A percentile compares a stretch with the other conserved stretches of the same genome.
Conservation (phyloP, 305 asterid species). For the Rubia tinctorum region DNA sequence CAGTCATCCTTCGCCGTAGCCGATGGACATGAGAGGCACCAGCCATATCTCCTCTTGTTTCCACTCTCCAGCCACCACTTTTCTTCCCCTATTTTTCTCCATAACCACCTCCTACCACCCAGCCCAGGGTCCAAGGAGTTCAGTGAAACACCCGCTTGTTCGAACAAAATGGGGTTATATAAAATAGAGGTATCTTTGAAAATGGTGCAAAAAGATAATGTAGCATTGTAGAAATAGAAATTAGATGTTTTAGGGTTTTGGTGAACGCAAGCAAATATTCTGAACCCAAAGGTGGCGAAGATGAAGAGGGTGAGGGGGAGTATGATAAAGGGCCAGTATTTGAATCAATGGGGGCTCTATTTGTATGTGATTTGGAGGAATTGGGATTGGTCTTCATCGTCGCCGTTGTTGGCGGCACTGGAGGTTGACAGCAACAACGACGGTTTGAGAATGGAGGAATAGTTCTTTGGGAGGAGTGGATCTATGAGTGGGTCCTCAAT, state of each 20-base stretch:
- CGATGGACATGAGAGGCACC: too few species aligned
- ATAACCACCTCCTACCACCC: too few species aligned
- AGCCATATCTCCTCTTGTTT: too few species aligned
- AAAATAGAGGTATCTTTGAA: slow-evolving; percentile 23
- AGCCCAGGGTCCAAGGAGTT: too few species aligned
- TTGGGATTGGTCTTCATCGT: slow-evolving; percentile 50
- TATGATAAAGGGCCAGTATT: slow-evolving; percentile 61
- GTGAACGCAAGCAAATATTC: slow-evolving; percentile 70
- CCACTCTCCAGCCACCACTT: too few species aligned
- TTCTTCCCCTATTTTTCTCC: too few species aligned
- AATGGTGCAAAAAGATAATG: slow-evolving; percentile 54
- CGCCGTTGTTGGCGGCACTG: slow-evolving; percentile 31
- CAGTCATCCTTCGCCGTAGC: too few species aligned
- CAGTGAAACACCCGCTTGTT: slow-evolving; percentile 28
- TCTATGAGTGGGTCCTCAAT: slow-evolving; percentile 52
- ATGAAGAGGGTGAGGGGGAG: slow-evolving; percentile 62
- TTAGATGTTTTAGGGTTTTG: slow-evolving; percentile 57
- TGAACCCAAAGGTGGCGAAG: slow-evolving; percentile 63
- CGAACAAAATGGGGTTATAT: slow-evolving; percentile 23
- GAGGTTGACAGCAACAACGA: slow-evolving; percentile 9
- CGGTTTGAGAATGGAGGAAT: slow-evolving; percentile 12
- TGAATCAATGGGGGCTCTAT: slow-evolving; percentile 55
- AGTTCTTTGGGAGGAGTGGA: slow-evolving; percentile 41
- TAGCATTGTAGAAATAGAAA: slow-evolving; percentile 43
- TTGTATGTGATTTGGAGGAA: slow-evolving; percentile 91